Evolutionary conservation across 441 rosid genomes (phyloP).

Genomic region (Gossypium davidsonii): DNA sequence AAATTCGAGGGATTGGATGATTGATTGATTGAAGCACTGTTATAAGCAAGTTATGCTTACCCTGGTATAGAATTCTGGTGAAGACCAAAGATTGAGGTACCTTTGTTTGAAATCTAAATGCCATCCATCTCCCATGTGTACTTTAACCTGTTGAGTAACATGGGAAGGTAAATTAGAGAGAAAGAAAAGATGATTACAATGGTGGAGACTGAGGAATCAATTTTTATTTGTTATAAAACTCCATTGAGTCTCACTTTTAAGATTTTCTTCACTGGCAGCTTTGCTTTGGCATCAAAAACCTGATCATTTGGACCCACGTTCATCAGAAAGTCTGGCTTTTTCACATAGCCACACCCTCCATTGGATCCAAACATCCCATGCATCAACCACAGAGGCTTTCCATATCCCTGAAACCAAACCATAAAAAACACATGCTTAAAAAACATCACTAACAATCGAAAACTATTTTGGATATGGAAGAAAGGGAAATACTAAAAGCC

Average conservation of each 20-base stretch:
- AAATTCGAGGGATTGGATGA: background rate
- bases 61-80: conserved; percentile 49
- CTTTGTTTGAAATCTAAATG: conserved; percentile 36
- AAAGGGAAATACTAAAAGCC: background rate
- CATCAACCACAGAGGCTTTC: conserved; percentile 56
- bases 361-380: conserved; percentile 72
- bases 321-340: conserved; percentile 55
- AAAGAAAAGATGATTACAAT: background rate
- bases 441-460: background rate
- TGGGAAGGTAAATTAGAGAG: conserved; percentile 1
- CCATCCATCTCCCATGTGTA: conserved; percentile 62
- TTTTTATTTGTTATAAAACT: conserved; percentile 9
- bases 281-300: conserved; percentile 45
- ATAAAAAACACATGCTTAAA: background rate
- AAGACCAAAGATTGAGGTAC: conserved; percentile 39
- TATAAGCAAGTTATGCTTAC: conserved; percentile 18
- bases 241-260: conserved; percentile 44
- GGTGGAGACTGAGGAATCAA: background rate
- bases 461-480: background rate
- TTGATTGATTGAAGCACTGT: background rate
- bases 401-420: conserved; percentile 37
- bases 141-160: conserved; percentile 32
- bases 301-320: conserved; percentile 37
- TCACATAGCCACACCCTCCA: conserved; percentile 64
- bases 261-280: conserved; percentile 44